Conservation (phyloP, 495 filamentous ascomycete species). For the Pyrenopolyporus hunteri region DNA sequence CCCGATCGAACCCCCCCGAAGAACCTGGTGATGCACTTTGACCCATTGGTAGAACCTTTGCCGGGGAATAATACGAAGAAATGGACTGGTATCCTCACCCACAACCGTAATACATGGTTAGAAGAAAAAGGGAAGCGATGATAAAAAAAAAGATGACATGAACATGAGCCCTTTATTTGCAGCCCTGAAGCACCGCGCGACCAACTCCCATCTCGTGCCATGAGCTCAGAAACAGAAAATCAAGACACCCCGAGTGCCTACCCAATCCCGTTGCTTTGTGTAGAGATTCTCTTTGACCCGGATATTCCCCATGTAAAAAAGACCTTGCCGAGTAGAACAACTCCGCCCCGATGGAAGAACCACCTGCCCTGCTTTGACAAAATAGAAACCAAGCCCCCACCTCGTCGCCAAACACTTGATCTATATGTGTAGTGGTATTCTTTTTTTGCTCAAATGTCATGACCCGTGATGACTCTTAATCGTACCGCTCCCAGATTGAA, state of each 20-base stretch:
- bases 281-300: constrained; percentile 42
- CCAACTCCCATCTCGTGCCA: constrained; percentile 45
- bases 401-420: constrained; percentile 46
- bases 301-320: constrained; percentile 42
- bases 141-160: constrained; percentile 27
- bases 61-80: constrained; percentile 35
- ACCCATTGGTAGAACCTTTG: constrained; percentile 32
- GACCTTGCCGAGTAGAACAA: constrained; percentile 42
- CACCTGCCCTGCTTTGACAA: constrained; percentile 42
- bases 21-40: constrained; percentile 25
- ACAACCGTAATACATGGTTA: constrained; percentile 37
- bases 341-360: constrained; percentile 41
- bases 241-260: constrained; percentile 39
- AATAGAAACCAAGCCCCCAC: constrained; percentile 40
- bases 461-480: constrained; percentile 47
- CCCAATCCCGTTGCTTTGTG: constrained; percentile 40
- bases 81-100: constrained; percentile 32
- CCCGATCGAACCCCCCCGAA: constrained; percentile 13
- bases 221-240: constrained; percentile 40
- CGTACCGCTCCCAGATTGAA: constrained; percentile 46
- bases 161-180: constrained; percentile 47
- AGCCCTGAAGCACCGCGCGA: constrained; percentile 42
- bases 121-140: constrained; percentile 10
- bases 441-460: constrained; percentile 45
- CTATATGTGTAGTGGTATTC: constrained; percentile 45